phyloP scores from a whole-genome alignment of 306 rosid genomes.

The Elaeagnus macrophylla region DNA sequence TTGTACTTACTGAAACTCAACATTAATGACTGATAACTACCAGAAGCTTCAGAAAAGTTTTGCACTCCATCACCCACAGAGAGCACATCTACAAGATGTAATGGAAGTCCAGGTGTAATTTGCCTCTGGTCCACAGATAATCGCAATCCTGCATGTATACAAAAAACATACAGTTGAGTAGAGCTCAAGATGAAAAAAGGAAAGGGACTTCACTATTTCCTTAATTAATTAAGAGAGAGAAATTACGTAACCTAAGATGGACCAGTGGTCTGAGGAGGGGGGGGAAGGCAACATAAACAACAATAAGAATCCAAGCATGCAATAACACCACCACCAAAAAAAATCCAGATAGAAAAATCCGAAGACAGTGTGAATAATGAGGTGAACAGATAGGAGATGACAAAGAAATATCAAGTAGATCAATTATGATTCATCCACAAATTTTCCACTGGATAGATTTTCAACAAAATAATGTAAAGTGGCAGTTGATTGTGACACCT shows the following conservation, averaged over 20 bases:
- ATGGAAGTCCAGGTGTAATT: constrained; percentile 60
- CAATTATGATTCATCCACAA: too few relatives aligned
- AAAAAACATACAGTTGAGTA: constrained; percentile 3
- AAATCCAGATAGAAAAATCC: too few relatives aligned
- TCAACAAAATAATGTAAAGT: background rate
- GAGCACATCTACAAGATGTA: constrained; percentile 76
- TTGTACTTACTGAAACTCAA: constrained; percentile 6
- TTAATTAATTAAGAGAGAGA: background rate
- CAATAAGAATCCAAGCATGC: background rate
- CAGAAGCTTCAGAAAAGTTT: constrained; percentile 50
- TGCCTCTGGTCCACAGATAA: constrained; percentile 74
- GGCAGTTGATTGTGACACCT: constrained; percentile 28
- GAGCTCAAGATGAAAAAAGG: background rate
- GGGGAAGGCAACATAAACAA: too few relatives aligned
- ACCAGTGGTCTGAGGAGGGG: background rate
- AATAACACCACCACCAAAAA: background rate
- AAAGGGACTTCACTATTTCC: background rate
- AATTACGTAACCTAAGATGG: background rate
- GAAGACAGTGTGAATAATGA: background rate
- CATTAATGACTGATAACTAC: constrained; percentile 26
- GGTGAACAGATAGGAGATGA: too few relatives aligned
- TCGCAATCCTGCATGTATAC: constrained; percentile 47
- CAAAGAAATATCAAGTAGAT: too few relatives aligned
- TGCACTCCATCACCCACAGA: constrained; percentile 46
- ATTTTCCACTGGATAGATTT: too few relatives aligned